Percentiles rank a stretch among this genome's conserved stretches.
These are phyloP conservation scores for Pseudogymnoascus sp. DNA, from an alignment of 2,329 filamentous ascomycete genomes.

Conservation along the genomic window DNA sequence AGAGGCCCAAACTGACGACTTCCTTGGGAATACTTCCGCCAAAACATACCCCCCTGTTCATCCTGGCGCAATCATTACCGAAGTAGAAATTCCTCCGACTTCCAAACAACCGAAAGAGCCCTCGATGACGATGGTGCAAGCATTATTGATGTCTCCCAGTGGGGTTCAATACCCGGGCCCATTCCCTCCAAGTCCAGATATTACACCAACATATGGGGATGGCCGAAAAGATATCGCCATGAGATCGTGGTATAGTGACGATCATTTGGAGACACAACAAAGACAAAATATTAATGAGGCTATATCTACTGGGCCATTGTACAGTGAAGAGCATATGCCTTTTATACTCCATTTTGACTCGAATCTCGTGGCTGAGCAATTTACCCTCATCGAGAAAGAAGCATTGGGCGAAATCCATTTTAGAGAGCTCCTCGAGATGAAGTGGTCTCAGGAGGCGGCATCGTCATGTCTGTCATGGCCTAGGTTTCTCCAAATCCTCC, in stretches of 20 bases:
- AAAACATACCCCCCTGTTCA: constrained; percentile 28
- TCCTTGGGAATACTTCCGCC: constrained; percentile 22
- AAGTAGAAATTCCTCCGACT: constrained; percentile 19
- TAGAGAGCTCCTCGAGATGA: constrained; percentile 78
- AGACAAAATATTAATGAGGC: not conserved
- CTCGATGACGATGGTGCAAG: constrained; percentile 41
- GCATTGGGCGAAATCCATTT: constrained; percentile 80
- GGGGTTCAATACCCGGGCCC: constrained; percentile 13
- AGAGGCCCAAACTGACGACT: constrained; percentile 29
- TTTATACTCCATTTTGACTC: constrained; percentile 78
- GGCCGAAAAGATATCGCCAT: not conserved
- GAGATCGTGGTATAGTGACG: constrained; percentile 3
- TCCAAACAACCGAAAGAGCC: constrained; percentile 32
- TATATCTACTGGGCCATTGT: not conserved
- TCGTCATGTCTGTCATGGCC: constrained; percentile 69
- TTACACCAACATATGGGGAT: constrained; percentile 20
- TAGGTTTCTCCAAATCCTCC: constrained; percentile 64
- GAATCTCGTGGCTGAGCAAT: constrained; percentile 69
- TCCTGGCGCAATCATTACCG: constrained; percentile 20
- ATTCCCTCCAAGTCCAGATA: constrained; percentile 24
- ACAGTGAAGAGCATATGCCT: constrained; percentile 48
- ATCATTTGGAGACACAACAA: not conserved
- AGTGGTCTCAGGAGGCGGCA: constrained; percentile 61
- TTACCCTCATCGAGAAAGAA: constrained; percentile 79
- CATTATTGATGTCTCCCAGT: constrained; percentile 36